Evolutionary conservation across 306 rosid species (phyloP).

Genomic region (Cucumis melo): DNA sequence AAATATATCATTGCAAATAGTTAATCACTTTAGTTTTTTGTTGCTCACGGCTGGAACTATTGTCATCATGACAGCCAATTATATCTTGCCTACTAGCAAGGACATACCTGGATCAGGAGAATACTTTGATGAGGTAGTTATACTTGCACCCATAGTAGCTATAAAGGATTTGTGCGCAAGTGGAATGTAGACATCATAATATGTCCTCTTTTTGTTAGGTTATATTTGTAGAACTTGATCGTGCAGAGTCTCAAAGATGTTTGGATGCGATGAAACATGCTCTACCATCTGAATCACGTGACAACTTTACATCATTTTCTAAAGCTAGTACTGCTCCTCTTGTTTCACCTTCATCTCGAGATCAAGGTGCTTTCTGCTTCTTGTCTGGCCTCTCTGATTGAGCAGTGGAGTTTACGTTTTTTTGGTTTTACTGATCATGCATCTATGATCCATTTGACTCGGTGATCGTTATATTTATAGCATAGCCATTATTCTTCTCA

Average conservation of each 20-base stretch:
- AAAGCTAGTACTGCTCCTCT: conserved; percentile 6
- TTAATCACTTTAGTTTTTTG: background rate
- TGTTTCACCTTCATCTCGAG: conserved; percentile 2
- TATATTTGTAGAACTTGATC: conserved; percentile 42
- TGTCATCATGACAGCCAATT: conserved; percentile 27
- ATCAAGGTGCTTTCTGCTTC: conserved; percentile 13
- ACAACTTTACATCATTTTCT: background rate
- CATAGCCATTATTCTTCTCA: conserved; percentile 7
- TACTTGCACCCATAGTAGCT: background rate
- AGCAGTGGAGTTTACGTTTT: background rate
- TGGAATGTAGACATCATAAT: background rate
- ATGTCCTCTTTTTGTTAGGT: conserved; percentile 22
- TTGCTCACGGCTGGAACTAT: background rate
- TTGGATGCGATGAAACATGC: conserved; percentile 40
- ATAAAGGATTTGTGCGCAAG: background rate
- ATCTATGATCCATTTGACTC: background rate
- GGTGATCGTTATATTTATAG: background rate
- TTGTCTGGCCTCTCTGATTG: background rate
- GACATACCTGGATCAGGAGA: conserved; percentile 37
- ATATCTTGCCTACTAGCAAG: conserved; percentile 41
- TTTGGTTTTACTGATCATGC: background rate
- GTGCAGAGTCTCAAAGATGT: conserved; percentile 28
- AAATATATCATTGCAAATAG: background rate
- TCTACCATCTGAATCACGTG: conserved; percentile 3
- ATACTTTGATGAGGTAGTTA: conserved; percentile 34